Conservation (phyloP, 192 early-diverging fungal genomes). For the Backusella westeae region DNA sequence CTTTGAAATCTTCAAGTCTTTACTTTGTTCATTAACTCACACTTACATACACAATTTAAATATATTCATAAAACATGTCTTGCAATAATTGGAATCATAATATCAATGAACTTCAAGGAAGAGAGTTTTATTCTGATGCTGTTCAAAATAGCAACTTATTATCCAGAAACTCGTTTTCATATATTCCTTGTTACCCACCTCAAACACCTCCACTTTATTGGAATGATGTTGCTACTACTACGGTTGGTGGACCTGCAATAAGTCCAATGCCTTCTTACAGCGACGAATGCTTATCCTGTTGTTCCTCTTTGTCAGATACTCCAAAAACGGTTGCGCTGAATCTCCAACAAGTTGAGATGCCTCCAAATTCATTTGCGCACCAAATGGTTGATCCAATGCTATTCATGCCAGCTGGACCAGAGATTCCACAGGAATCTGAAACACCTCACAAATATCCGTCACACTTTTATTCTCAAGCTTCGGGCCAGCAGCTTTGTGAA, state of each 20-base stretch:
- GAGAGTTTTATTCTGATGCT: background rate
- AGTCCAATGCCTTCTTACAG: background rate
- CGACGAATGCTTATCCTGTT: background rate
- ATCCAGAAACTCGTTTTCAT: background rate
- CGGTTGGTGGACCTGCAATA: background rate
- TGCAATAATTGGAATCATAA: background rate
- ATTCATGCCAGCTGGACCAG: background rate
- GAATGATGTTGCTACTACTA: background rate
- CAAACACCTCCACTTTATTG: background rate
- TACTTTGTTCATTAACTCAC: background rate
- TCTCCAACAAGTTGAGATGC: background rate
- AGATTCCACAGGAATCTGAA: background rate
- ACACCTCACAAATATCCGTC: background rate
- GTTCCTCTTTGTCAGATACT: background rate
- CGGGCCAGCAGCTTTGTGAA: background rate
- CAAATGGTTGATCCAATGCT: background rate
- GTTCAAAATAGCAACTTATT: background rate
- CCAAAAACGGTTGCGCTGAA: background rate
- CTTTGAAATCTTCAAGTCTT: background rate
- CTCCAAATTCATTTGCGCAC: background rate
- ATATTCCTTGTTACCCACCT: background rate
- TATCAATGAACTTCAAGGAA: background rate
- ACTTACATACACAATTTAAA: background rate
- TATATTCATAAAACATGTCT: background rate
- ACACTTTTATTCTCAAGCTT: conserved; percentile 1